Percentiles rank a stretch among this genome's conserved stretches.
These are phyloP conservation scores for Huntiella decipiens DNA, from an alignment of 2,329 filamentous ascomycete species.

Conservation along the genomic window DNA sequence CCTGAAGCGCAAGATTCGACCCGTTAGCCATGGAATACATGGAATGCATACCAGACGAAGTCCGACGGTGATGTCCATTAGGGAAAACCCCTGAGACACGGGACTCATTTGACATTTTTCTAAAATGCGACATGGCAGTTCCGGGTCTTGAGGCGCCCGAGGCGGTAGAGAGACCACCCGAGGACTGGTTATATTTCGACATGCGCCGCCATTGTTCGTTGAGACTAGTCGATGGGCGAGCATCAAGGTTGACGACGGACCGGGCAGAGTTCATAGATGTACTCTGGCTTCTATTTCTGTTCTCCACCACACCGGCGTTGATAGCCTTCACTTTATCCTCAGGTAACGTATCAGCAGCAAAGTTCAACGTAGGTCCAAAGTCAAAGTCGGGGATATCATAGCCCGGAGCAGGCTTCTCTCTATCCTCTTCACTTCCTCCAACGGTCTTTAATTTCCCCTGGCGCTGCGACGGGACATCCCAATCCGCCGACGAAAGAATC, in stretches of 20 bases:
- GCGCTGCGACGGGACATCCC: slow-evolving; percentile 18
- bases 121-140: slow-evolving; percentile 6
- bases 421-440: slow-evolving; percentile 27
- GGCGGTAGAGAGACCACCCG: not conserved
- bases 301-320: not conserved
- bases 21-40: slow-evolving; percentile 2
- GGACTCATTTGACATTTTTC: slow-evolving; percentile 8
- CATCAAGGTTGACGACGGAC: not conserved
- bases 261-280: not conserved
- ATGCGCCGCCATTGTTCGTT: slow-evolving; percentile 11
- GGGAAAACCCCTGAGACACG: not conserved
- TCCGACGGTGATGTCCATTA: slow-evolving; percentile 3
- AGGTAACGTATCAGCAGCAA: slow-evolving; percentile 19
- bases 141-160: slow-evolving; percentile 1
- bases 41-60: slow-evolving; percentile 1
- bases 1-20: not conserved
- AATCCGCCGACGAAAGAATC: not conserved
- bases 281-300: slow-evolving; percentile 1
- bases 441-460: slow-evolving; percentile 59
- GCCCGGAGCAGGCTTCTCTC: slow-evolving; percentile 8
- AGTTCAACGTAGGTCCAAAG: slow-evolving; percentile 69
- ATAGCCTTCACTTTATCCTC: slow-evolving; percentile 9
- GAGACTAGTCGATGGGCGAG: slow-evolving; percentile 3
- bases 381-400: slow-evolving; percentile 55
- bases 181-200: slow-evolving; percentile 1